These are phyloP conservation scores for Neobulgaria alba DNA, from an alignment of 2,329 filamentous ascomycete species.

Conservation along the genomic window DNA sequence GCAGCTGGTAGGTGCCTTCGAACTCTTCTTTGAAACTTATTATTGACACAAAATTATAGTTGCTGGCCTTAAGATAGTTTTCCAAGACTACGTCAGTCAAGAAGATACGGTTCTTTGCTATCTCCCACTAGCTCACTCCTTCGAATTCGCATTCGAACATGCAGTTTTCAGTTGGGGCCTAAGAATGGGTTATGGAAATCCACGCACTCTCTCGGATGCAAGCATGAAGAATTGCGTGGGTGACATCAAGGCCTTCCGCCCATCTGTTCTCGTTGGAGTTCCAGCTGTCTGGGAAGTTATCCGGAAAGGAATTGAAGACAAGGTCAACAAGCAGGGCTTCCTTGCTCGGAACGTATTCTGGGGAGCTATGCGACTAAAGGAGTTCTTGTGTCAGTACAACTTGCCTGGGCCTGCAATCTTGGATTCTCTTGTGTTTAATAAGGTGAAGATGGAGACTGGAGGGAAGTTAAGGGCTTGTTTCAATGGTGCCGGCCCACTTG, in stretches of 20 bases:
- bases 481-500: conserved; percentile 88
- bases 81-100: conserved; percentile 69
- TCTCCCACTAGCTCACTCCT: conserved; percentile 87
- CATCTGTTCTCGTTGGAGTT: conserved; percentile 86
- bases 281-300: conserved; percentile 96
- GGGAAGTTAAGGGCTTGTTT: conserved; percentile 82
- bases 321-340: conserved; percentile 60
- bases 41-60: conserved; percentile 37
- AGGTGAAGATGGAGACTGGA: conserved; percentile 84
- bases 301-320: conserved; percentile 76
- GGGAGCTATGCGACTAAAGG: conserved; percentile 52
- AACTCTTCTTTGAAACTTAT: conserved; percentile 38
- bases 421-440: conserved; percentile 81
- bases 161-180: conserved; percentile 81
- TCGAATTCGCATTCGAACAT: conserved; percentile 95
- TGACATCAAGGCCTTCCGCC: conserved; percentile 86
- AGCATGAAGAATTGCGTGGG: conserved; percentile 86
- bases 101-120: conserved; percentile 81
- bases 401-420: conserved; percentile 62
- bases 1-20: conserved; percentile 64
- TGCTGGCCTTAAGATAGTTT: conserved; percentile 69
- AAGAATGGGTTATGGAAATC: conserved; percentile 87
- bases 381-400: conserved; percentile 46
- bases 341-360: conserved; percentile 72
- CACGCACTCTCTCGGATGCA: conserved; percentile 76